These are phyloP conservation scores for Orbilia quercus DNA, from an alignment of 2,329 filamentous ascomycete species.

Conservation along the genomic window DNA sequence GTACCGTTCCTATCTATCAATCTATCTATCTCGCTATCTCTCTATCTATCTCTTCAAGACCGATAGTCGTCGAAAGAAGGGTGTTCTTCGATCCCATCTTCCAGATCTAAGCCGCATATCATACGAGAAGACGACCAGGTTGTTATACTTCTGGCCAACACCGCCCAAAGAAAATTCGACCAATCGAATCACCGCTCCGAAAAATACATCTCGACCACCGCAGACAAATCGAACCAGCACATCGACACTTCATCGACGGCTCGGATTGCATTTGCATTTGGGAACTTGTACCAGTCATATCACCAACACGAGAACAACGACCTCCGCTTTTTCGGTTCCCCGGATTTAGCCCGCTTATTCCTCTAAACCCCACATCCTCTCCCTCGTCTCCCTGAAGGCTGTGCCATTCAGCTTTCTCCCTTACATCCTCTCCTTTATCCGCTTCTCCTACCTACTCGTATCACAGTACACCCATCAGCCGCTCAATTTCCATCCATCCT, in stretches of 20 bases:
- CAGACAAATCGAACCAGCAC: conserved; percentile 42
- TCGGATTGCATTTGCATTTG: conserved; percentile 48
- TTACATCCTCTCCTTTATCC: conserved; percentile 5
- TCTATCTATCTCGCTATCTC: not conserved
- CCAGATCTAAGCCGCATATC: conserved; percentile 3
- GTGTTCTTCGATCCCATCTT: conserved; percentile 17
- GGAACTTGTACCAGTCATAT: conserved; percentile 32
- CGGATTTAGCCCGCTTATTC: conserved; percentile 23
- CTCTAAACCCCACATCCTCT: conserved; percentile 9
- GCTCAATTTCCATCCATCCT: not conserved
- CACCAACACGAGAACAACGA: conserved; percentile 16
- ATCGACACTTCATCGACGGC: conserved; percentile 51
- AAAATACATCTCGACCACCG: conserved; percentile 9
- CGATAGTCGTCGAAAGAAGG: conserved; percentile 10
- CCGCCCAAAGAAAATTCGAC: conserved; percentile 23
- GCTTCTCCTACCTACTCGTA: not conserved
- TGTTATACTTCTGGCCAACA: conserved; percentile 24
- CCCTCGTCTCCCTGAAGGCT: conserved; percentile 16
- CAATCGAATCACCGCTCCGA: conserved; percentile 42
- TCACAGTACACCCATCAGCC: not conserved
- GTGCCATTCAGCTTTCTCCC: conserved; percentile 21
- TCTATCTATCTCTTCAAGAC: too few species aligned
- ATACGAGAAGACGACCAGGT: too few species aligned
- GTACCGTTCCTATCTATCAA: not conserved
- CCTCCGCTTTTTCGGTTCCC: conserved; percentile 27